Evolutionary conservation across 208 protist species (phyloP).

Genomic region (Leishmania arabica): DNA sequence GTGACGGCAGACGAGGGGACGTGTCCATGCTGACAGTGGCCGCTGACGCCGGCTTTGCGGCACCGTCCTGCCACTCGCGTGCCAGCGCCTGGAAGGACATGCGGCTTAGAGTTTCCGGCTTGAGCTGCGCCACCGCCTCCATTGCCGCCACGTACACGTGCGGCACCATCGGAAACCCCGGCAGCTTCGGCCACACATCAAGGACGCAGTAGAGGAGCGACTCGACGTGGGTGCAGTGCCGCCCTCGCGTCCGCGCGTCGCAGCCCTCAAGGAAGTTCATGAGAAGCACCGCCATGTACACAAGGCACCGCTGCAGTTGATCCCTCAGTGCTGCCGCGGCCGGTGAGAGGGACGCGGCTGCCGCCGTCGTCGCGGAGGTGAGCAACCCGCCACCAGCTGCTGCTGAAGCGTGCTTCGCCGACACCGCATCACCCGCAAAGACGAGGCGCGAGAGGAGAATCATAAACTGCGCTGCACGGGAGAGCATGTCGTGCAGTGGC

Average conservation of each 20-base stretch:
- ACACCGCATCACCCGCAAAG: slow-evolving; percentile 11
- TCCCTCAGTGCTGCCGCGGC: slow-evolving; percentile 20
- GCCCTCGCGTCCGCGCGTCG: slow-evolving; percentile 24
- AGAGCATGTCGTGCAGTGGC: slow-evolving; percentile 21
- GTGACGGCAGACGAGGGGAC: not conserved
- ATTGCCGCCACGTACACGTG: slow-evolving; percentile 36
- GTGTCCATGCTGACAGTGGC: too few relatives aligned
- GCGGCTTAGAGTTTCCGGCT: slow-evolving; percentile 22
- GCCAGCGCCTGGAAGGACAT: slow-evolving; percentile 20
- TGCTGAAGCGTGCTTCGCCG: not conserved
- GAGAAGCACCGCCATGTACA: slow-evolving; percentile 39
- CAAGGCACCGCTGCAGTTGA: slow-evolving; percentile 28
- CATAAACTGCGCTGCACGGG: slow-evolving; percentile 24
- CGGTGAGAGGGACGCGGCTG: slow-evolving; percentile 1
- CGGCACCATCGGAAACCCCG: slow-evolving; percentile 36
- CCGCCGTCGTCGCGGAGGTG: slow-evolving; percentile 9
- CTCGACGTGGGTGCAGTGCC: slow-evolving; percentile 25
- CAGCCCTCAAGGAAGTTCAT: slow-evolving; percentile 34
- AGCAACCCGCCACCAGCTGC: not conserved
- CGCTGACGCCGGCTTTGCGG: not conserved
- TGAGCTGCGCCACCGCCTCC: slow-evolving; percentile 33
- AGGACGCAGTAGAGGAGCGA: slow-evolving; percentile 45
- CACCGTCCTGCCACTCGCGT: not conserved
- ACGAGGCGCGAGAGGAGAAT: slow-evolving; percentile 33
- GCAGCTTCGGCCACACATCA: slow-evolving; percentile 40